Evolutionary conservation across 2,329 filamentous ascomycete genomes (phyloP).

Genomic region (Trichoderma arundinaceum): DNA sequence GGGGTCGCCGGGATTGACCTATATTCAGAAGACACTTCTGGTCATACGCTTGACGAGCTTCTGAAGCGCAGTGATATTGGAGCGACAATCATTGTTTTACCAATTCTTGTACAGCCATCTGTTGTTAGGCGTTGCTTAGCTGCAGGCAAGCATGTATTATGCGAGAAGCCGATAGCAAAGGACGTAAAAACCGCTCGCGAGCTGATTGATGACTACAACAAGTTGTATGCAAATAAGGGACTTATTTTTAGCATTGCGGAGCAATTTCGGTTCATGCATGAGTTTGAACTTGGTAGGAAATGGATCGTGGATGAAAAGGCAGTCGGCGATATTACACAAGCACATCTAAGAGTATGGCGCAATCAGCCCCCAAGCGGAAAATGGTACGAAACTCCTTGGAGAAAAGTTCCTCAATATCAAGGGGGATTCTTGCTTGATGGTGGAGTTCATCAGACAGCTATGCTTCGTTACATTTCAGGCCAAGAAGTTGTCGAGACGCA

Average conservation of each 20-base stretch:
- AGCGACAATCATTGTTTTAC: slow-evolving; percentile 9
- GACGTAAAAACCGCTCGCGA: slow-evolving; percentile 24
- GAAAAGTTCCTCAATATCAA: slow-evolving; percentile 22
- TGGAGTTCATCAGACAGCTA: slow-evolving; percentile 22
- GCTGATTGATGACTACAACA: slow-evolving; percentile 24
- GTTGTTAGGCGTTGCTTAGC: slow-evolving; percentile 24
- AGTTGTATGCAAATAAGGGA: slow-evolving; percentile 15
- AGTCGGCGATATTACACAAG: slow-evolving; percentile 27
- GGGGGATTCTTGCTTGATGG: slow-evolving; percentile 25
- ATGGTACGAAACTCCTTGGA: slow-evolving; percentile 26
- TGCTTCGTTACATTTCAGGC: slow-evolving; percentile 22
- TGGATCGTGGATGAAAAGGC: slow-evolving; percentile 25
- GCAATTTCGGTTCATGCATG: slow-evolving; percentile 25
- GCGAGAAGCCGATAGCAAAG: slow-evolving; percentile 28
- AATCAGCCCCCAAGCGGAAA: slow-evolving; percentile 16
- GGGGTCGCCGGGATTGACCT: slow-evolving; percentile 11
- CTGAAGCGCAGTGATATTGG: slow-evolving; percentile 21
- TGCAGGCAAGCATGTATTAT: slow-evolving; percentile 25
- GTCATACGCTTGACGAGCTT: slow-evolving; percentile 19
- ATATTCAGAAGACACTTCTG: slow-evolving; percentile 26
- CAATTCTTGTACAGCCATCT: slow-evolving; percentile 26
- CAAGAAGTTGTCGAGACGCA: slow-evolving; percentile 24
- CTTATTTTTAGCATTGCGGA: slow-evolving; percentile 27
- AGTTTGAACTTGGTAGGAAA: slow-evolving; percentile 25
- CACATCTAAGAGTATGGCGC: slow-evolving; percentile 24